Base-by-base conservation (phyloP, 129 eudicot genomes). In the Centaurea solstitialis region DNA sequence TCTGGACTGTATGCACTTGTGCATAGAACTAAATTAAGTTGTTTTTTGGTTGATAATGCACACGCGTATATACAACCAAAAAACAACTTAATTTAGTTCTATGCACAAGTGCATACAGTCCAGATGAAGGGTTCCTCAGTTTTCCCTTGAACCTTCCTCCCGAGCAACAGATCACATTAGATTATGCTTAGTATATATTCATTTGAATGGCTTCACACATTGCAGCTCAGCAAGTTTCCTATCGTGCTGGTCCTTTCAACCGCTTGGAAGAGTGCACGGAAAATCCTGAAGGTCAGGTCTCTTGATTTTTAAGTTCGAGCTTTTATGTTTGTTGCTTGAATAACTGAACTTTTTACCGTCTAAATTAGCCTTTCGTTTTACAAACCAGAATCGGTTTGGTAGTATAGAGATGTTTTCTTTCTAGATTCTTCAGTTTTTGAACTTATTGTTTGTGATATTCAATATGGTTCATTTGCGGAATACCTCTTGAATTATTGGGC, bases 161-260 rank as follows among this genome's bases (percentile, higher is more conserved):
- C n/a, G 1, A 30, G 35, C 53, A 8, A 35, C 70, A 59, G 24
- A 9, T 70, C 22, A 24, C 20, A 5, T 37, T 33, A 20, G 64
- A 53, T 53, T 53, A 20, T 15, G 64, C 20, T 53, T 13, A n/a
- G 22, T 17, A 20, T 64, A 2, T 45, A n/a, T 68, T 74, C 15
- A 73, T 45, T 22, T 38, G 24, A 17, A 72, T 80, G 73, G 45
- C 39, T 57, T 83, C 68, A 23, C 85, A 87, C 89, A 91, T 90
- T 89, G 91, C 93, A 6, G 85, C 93, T 68, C 93, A 89, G 85
- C 91, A 89, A 85, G 91, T 88, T 77, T 83, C 88, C 43, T 87
- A 87, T 74, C 88, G 87, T 71, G 91, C 91, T 21, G 76, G 85
- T 30, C 80, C 89, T 67, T 89, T 89, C 81, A 89, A 89, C 77